phyloP scores from a whole-genome alignment of 345 rosid species.

The Schrenkiella parvula region DNA sequence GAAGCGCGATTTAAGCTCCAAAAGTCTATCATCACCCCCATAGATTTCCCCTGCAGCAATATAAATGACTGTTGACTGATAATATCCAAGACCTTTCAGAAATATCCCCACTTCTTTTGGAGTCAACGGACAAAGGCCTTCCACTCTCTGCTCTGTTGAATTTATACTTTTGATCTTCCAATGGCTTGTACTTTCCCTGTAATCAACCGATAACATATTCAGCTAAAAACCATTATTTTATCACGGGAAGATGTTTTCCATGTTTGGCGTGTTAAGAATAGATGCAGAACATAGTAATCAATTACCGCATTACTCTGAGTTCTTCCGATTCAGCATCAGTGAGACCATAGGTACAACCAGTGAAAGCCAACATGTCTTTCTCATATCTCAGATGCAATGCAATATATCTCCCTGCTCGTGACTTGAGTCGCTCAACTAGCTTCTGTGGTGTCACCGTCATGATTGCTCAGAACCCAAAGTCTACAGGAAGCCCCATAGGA shows the following conservation, averaged over 20 bases:
- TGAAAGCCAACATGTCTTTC: conserved; percentile 95
- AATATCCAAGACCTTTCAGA: conserved; percentile 81
- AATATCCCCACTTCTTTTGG: conserved; percentile 90
- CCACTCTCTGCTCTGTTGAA: conserved; percentile 77
- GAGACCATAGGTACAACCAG: conserved; percentile 86
- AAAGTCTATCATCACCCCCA: conserved; percentile 72
- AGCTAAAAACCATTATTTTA: background rate
- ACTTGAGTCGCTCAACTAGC: conserved; percentile 87
- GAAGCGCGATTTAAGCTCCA: conserved; percentile 59
- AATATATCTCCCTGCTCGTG: conserved; percentile 65
- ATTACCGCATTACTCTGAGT: conserved; percentile 77
- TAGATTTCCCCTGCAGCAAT: conserved; percentile 90
- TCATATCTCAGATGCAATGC: conserved; percentile 95
- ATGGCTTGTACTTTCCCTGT: conserved; percentile 77
- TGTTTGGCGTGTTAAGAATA: background rate
- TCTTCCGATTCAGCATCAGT: conserved; percentile 79
- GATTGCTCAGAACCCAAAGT: conserved; percentile 86
- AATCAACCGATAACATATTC: background rate
- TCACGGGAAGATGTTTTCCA: background rate
- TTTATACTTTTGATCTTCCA: conserved; percentile 93
- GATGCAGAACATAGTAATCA: conserved; percentile 17
- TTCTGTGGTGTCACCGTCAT: conserved; percentile 91
- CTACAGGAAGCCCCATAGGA: conserved; percentile 91
- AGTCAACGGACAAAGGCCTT: conserved; percentile 86
- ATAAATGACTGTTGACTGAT: conserved; percentile 64